phyloP scores from a whole-genome alignment of 257 asterid species.

The Nicotiana sylvestris region DNA sequence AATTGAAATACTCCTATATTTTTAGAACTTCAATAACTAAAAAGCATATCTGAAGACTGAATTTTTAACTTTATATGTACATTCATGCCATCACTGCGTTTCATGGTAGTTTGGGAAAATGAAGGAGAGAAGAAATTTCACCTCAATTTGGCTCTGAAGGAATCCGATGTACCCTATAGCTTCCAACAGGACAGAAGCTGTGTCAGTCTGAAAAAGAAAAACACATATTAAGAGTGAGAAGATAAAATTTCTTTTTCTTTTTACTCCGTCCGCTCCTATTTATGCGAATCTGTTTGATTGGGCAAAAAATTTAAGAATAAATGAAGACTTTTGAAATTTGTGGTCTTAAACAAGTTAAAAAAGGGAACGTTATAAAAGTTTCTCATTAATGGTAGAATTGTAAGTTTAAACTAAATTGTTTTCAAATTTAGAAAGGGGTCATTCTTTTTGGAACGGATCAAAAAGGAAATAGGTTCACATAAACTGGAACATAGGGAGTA shows the following conservation, averaged over 20 bases:
- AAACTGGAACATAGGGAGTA: no score
- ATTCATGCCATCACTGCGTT: conserved; percentile 10
- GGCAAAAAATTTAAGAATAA: no score
- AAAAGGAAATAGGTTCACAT: no score
- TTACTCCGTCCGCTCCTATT: no score
- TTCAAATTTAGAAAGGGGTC: no score
- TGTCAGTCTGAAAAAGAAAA: conserved; percentile 72
- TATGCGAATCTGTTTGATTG: no score
- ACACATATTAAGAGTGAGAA: background rate
- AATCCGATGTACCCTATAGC: conserved; percentile 83
- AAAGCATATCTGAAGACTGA: conserved; percentile 9
- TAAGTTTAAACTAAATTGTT: no score
- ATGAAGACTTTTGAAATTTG: no score
- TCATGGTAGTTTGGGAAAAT: conserved; percentile 28
- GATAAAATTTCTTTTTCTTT: background rate
- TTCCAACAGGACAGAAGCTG: conserved; percentile 82
- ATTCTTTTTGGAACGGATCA: no score
- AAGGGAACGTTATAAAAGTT: no score
- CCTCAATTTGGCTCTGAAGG: conserved; percentile 89
- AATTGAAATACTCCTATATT: background rate
- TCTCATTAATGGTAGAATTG: no score
- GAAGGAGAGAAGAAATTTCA: conserved; percentile 32
- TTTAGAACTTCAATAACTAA: conserved; percentile 15
- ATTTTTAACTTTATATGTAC: background rate
- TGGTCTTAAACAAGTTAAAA: no score